Base-by-base conservation (phyloP, 352 stramenopile species). In the Phytophthora pluvialis region DNA sequence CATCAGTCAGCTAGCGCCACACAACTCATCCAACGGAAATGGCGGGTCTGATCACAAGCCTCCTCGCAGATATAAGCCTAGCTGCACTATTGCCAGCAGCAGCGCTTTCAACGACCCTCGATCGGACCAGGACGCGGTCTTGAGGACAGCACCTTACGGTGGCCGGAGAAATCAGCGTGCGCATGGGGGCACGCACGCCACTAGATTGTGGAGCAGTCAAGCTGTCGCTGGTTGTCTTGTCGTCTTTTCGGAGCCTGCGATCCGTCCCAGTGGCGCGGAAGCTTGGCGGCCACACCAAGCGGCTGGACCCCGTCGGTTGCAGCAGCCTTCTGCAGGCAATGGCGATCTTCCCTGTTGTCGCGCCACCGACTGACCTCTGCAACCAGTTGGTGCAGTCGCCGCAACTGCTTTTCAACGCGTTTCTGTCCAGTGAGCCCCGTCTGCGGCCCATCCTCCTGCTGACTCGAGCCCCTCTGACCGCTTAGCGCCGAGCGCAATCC, bases 281-380 rank as follows among this genome's bases (percentile, higher is more conserved):
- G n/a, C n/a, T n/a, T n/a, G n/a, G n/a, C n/a, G n/a, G n/a, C n/a
- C n/a, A n/a, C n/a, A n/a, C n/a, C n/a, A n/a, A n/a, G n/a, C n/a
- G n/a, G n/a, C n/a, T n/a, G n/a, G n/a, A n/a, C n/a, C n/a, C n/a
- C n/a, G n/a, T n/a, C n/a, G n/a, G n/a, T n/a, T n/a, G n/a, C n/a
- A n/a, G n/a, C n/a, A n/a, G n/a, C n/a, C n/a, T n/a, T n/a, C n/a
- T n/a, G n/a, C n/a, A n/a, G n/a, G n/a, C n/a, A n/a, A n/a, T 5
- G n/a, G 18, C 36, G n/a, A 32, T 36, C 18, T 55, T 32, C 47
- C 15, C 40, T 5, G 38, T 28, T 54, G n/a, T 9, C n/a, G n/a
- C 42, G 35, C 53, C 42, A 61, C 53, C 42, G 53, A 61, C n/a
- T 44, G 25, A 39, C 45, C 40, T 66, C 50, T 66, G 58, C 50